A percentile compares a stretch with the other conserved stretches of the same genome.
Conservation (phyloP, 225 moss, liverwort and hornwort species). For the Anthoceros angustus region DNA sequence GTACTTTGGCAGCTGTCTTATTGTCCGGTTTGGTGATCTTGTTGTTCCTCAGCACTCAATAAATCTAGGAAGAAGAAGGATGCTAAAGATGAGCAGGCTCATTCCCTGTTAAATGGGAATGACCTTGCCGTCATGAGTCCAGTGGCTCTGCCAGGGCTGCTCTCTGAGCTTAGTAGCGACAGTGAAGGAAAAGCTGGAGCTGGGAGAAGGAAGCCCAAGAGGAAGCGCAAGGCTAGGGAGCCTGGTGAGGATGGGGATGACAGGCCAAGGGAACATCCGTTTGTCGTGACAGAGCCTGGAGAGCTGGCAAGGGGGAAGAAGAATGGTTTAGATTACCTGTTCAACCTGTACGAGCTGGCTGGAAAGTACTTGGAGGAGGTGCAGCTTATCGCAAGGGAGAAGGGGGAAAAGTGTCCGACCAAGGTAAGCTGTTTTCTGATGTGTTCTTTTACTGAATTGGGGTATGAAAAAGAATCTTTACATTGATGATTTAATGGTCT, state of each 20-base stretch:
- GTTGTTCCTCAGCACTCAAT: neutral
- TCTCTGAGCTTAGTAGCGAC: too few species aligned
- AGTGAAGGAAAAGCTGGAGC: neutral
- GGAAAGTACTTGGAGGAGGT: slow-evolving; percentile 96
- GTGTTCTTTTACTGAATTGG: neutral
- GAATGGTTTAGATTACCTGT: slow-evolving; percentile 91
- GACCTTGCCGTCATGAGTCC: neutral
- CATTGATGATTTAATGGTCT: neutral
- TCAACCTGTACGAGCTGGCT: slow-evolving; percentile 87
- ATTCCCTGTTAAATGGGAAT: neutral
- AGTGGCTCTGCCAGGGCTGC: slow-evolving; percentile 23
- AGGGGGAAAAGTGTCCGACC: slow-evolving; percentile 97
- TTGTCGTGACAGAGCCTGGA: slow-evolving; percentile 94
- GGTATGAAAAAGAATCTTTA: neutral
- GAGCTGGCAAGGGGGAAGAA: slow-evolving; percentile 95
- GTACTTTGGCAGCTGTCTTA: too few species aligned
- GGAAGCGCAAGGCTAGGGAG: slow-evolving; percentile 69
- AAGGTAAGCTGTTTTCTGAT: slow-evolving; percentile 36
- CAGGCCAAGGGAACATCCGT: slow-evolving; percentile 91
- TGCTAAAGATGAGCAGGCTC: neutral
- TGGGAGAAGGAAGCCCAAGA: slow-evolving; percentile 72
- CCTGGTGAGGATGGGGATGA: slow-evolving; percentile 96
- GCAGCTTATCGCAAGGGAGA: slow-evolving; percentile 83
- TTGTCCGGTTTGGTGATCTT: neutral
- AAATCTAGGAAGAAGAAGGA: slow-evolving; percentile 4